A percentile compares a stretch with the other conserved stretches of the same genome.
These are phyloP conservation scores for Elsinoe ampelina DNA, from an alignment of 2,329 filamentous ascomycete species.

Conservation along the genomic window DNA sequence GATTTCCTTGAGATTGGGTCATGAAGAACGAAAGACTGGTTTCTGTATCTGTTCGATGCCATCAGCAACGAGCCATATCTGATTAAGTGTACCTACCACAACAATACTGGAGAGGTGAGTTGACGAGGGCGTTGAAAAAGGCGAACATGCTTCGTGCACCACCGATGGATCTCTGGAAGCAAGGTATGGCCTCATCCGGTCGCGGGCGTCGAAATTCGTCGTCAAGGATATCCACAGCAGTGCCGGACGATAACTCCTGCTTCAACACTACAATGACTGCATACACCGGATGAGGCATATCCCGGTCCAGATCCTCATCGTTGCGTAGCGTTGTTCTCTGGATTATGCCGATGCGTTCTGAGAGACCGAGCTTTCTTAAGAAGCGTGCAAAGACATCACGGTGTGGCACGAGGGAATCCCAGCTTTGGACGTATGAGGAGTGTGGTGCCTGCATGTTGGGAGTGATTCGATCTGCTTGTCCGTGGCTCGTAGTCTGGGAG, in stretches of 20 bases:
- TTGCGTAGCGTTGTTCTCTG: neutral
- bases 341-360: neutral
- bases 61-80: neutral
- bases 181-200: neutral
- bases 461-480: neutral
- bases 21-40: neutral
- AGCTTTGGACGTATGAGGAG: neutral
- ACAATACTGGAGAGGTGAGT: slow-evolving; percentile 2
- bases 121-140: slow-evolving; percentile 5
- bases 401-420: neutral
- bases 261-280: slow-evolving; percentile 1
- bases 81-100: neutral
- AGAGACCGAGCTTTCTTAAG: neutral
- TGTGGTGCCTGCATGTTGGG: neutral
- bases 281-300: slow-evolving; percentile 7
- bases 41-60: neutral
- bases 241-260: neutral
- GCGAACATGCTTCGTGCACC: neutral
- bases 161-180: neutral
- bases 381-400: slow-evolving; percentile 1
- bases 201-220: neutral
- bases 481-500: no score
- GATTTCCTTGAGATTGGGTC: neutral
- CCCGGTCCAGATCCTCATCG: neutral
- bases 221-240: neutral